Evolutionary conservation across 352 stramenopile genomes (phyloP).

Genomic region (Phytophthora capsici): DNA sequence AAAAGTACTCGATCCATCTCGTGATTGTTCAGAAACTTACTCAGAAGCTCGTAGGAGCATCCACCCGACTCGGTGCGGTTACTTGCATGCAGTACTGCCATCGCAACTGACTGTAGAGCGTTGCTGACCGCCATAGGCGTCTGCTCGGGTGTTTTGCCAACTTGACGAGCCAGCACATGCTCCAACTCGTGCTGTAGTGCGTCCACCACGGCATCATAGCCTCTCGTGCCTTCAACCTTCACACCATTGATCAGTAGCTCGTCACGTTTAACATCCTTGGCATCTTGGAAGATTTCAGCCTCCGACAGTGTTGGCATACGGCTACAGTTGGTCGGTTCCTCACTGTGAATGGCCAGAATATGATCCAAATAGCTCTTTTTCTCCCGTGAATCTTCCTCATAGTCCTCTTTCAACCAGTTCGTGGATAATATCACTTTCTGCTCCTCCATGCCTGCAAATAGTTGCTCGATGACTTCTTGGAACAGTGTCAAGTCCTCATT

Average conservation of each 20-base stretch:
- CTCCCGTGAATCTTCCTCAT: neutral
- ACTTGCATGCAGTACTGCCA: conserved; percentile 55
- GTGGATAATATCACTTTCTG: conserved; percentile 50
- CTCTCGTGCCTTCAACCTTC: conserved; percentile 47
- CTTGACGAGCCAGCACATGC: conserved; percentile 33
- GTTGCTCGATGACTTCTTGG: conserved; percentile 61
- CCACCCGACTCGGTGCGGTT: conserved; percentile 85
- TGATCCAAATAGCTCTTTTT: conserved; percentile 46
- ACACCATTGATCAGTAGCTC: conserved; percentile 73
- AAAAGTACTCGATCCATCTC: conserved; percentile 65
- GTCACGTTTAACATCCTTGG: conserved; percentile 84
- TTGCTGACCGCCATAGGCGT: conserved; percentile 44
- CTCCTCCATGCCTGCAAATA: conserved; percentile 46
- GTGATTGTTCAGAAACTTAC: conserved; percentile 62
- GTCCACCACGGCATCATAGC: conserved; percentile 69
- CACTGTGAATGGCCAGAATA: conserved; percentile 34
- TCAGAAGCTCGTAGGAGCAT: conserved; percentile 71
- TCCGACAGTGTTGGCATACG: conserved; percentile 46
- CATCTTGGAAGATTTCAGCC: conserved; percentile 73
- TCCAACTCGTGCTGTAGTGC: conserved; percentile 54
- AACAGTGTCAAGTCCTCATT: conserved; percentile 55
- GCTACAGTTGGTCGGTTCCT: neutral
- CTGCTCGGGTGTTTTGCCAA: conserved; percentile 36
- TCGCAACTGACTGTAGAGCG: conserved; percentile 37
- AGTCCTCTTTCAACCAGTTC: conserved; percentile 44